A percentile compares a stretch with the other conserved stretches of the same genome.
Conservation (phyloP, 768 basidiomycete species). For the Rhizopogon vesiculosus region DNA sequence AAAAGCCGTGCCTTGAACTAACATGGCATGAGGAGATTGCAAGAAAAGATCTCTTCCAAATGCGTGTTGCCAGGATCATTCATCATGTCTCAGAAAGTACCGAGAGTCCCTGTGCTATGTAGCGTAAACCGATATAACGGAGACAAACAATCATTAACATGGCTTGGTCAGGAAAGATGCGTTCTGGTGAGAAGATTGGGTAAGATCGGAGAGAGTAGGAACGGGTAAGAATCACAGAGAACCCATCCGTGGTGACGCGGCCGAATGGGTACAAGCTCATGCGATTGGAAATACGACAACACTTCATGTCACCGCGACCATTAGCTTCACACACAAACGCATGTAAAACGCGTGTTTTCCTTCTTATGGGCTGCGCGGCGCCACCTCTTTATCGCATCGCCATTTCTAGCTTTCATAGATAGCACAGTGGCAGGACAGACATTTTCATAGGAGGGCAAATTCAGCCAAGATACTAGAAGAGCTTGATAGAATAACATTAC, state of each 20-base stretch:
- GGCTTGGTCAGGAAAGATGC: constrained; percentile 4
- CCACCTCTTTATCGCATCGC: constrained; percentile 6
- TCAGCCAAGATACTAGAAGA: neutral
- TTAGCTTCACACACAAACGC: constrained; percentile 22
- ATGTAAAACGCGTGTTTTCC: constrained; percentile 31
- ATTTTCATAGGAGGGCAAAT: neutral
- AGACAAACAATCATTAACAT: constrained; percentile 3
- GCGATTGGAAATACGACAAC: constrained; percentile 23
- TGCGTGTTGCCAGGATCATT: constrained; percentile 5
- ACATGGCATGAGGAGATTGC: constrained; percentile 19
- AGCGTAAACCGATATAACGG: constrained; percentile 10
- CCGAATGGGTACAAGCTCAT: constrained; percentile 20
- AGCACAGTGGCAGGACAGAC: neutral
- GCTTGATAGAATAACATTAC: neutral
- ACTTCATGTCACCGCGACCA: constrained; percentile 22
- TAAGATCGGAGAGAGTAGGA: constrained; percentile 18
- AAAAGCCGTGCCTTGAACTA: constrained; percentile 4
- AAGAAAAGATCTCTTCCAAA: constrained; percentile 8
- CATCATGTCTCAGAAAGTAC: constrained; percentile 30
- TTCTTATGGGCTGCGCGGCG: constrained; percentile 22
- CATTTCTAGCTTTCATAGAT: constrained; percentile 1
- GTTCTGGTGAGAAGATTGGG: constrained; percentile 19
- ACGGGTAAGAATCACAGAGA: constrained; percentile 4
- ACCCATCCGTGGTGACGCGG: constrained; percentile 3
- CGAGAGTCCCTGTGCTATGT: constrained; percentile 18